These are phyloP conservation scores for Aspergillus fructus DNA, from an alignment of 2,329 filamentous ascomycete species.

Conservation along the genomic window DNA sequence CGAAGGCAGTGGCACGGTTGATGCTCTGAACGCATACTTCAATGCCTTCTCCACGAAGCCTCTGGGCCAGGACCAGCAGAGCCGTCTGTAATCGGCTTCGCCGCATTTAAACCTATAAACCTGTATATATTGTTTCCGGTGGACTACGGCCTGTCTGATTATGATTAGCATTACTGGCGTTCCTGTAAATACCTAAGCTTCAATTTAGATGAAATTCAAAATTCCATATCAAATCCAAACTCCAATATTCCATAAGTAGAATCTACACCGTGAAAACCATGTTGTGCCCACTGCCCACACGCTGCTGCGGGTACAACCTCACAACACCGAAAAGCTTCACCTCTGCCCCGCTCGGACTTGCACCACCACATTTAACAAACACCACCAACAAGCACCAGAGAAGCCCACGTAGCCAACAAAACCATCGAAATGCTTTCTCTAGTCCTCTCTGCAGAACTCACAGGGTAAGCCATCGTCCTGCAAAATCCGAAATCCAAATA, in stretches of 20 bases:
- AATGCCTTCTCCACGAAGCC: slow-evolving; percentile 66
- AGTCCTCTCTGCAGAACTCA: slow-evolving; percentile 37
- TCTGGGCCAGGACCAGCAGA: slow-evolving; percentile 35
- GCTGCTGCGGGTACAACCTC: not conserved
- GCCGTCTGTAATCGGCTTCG: slow-evolving; percentile 30
- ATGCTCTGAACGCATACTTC: slow-evolving; percentile 83
- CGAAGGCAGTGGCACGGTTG: slow-evolving; percentile 75
- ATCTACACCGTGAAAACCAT: not conserved
- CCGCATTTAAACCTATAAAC: not conserved
- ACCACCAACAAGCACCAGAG: not conserved
- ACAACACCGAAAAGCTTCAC: slow-evolving; percentile 2
- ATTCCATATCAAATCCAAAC: not conserved
- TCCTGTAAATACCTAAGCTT: slow-evolving; percentile 11
- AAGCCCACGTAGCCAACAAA: not conserved
- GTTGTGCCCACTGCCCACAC: not conserved
- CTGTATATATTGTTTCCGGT: slow-evolving; percentile 1
- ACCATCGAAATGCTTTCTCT: slow-evolving; percentile 39
- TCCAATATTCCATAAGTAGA: not conserved
- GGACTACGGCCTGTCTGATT: not conserved
- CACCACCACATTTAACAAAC: not conserved
- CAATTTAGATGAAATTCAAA: slow-evolving; percentile 2
- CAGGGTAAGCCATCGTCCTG: slow-evolving; percentile 30
- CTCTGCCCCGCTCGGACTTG: slow-evolving; percentile 15
- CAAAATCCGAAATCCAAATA: not conserved
- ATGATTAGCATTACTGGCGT: slow-evolving; percentile 15